phyloP scores from a whole-genome alignment of 306 rosid species.

The Trichosanthes truncata region DNA sequence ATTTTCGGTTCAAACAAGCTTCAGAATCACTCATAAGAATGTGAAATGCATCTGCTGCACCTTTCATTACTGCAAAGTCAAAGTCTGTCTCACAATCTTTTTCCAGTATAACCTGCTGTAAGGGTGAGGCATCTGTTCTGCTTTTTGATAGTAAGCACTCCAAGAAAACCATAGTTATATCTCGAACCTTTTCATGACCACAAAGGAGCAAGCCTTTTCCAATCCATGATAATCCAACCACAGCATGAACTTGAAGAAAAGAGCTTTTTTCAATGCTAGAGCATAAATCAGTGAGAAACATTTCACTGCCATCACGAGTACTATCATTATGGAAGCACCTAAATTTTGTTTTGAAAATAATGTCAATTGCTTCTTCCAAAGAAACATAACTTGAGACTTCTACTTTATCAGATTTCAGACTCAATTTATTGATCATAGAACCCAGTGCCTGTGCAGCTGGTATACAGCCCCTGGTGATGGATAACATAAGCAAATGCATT shows the following conservation, averaged over 20 bases:
- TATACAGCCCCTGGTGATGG: slow-evolving; percentile 60
- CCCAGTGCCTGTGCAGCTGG: slow-evolving; percentile 90
- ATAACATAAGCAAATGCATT: slow-evolving; percentile 43
- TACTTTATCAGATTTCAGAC: slow-evolving; percentile 28
- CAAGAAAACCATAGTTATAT: slow-evolving; percentile 50
- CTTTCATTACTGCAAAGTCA: slow-evolving; percentile 41
- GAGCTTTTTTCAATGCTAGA: slow-evolving; percentile 39
- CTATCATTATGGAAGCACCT: slow-evolving; percentile 20
- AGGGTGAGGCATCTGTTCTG: slow-evolving; percentile 20
- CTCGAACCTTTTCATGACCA: slow-evolving; percentile 80
- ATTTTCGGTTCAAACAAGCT: slow-evolving; percentile 60
- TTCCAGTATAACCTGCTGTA: slow-evolving; percentile 25
- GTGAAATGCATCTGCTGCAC: slow-evolving; percentile 81
- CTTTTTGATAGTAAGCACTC: slow-evolving; percentile 47
- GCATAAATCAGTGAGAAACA: slow-evolving; percentile 55
- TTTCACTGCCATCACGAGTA: slow-evolving; percentile 28
- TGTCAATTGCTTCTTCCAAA: slow-evolving; percentile 71
- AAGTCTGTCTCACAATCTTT: slow-evolving; percentile 24
- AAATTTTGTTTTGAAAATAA: slow-evolving; percentile 42
- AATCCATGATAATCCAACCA: slow-evolving; percentile 86
- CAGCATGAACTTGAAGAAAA: slow-evolving; percentile 53
- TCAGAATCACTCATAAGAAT: slow-evolving; percentile 90
- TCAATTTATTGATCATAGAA: slow-evolving; percentile 73
- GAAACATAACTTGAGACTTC: slow-evolving; percentile 32
- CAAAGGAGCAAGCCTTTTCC: slow-evolving; percentile 84